Percentiles rank a stretch among this genome's conserved stretches.
phyloP scores from a whole-genome alignment of 2,329 filamentous ascomycete genomes.

The Daldinia sp. region DNA sequence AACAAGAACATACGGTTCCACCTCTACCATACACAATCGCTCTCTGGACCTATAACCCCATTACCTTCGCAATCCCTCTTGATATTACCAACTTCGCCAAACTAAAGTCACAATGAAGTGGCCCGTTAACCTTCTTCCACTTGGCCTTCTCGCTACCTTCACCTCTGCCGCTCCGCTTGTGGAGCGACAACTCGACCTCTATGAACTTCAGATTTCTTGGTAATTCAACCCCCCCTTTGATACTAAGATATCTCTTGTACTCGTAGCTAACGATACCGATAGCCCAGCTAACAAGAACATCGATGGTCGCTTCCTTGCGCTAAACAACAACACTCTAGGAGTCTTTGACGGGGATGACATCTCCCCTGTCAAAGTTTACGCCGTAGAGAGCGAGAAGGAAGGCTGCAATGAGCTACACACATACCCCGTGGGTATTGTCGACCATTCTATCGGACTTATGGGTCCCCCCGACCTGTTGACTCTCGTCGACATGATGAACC shows the following conservation, averaged over 20 bases:
- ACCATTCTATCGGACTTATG: slow-evolving; percentile 50
- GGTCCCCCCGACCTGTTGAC: slow-evolving; percentile 46
- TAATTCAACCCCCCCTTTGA: slow-evolving; percentile 18
- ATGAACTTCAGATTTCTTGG: slow-evolving; percentile 42
- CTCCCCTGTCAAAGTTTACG: slow-evolving; percentile 44
- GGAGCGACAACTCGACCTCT: slow-evolving; percentile 39
- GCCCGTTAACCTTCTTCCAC: slow-evolving; percentile 36
- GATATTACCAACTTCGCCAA: not conserved
- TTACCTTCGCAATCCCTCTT: not conserved
- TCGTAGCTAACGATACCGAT: slow-evolving; percentile 7
- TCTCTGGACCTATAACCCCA: not conserved
- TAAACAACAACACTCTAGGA: slow-evolving; percentile 46
- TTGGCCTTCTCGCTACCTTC: slow-evolving; percentile 38
- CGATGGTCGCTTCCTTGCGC: slow-evolving; percentile 47
- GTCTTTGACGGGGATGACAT: slow-evolving; percentile 41
- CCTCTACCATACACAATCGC: not conserved
- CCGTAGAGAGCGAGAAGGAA: slow-evolving; percentile 40
- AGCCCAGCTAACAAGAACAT: slow-evolving; percentile 39
- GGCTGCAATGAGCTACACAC: slow-evolving; percentile 49
- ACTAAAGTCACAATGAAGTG: slow-evolving; percentile 41
- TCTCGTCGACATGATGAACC: slow-evolving; percentile 48
- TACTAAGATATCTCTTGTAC: not conserved
- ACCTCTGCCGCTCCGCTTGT: slow-evolving; percentile 38
- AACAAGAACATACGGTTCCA: not conserved
- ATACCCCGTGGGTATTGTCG: slow-evolving; percentile 49